Evolutionary conservation across 129 eudicot genomes (phyloP).

Genomic region (Lactuca saligna): DNA sequence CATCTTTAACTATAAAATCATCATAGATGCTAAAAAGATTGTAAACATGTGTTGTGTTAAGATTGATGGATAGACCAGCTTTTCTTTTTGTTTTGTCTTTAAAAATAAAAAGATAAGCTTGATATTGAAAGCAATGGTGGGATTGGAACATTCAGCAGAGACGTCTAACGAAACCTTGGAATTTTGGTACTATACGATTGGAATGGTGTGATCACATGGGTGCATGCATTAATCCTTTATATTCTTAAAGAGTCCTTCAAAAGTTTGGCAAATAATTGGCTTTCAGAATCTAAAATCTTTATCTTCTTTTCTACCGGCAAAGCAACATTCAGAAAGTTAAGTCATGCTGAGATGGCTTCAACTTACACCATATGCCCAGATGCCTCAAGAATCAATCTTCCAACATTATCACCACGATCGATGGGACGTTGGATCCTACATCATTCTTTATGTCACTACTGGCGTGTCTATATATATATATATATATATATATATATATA

Average conservation of each 20-base stretch:
- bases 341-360: slow-evolving; percentile 25
- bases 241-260: slow-evolving; percentile 14
- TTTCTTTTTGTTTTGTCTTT: not conserved
- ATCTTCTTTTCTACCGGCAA: slow-evolving; percentile 21
- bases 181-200: not conserved
- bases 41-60: slow-evolving; percentile 2
- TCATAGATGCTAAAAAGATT: not conserved
- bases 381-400: slow-evolving; percentile 22
- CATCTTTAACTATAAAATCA: not conserved
- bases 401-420: slow-evolving; percentile 7
- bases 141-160: not conserved
- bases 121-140: slow-evolving; percentile 8
- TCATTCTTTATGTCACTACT: slow-evolving; percentile 13
- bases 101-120: not conserved
- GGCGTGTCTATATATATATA: too few relatives aligned
- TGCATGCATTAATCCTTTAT: slow-evolving; percentile 8
- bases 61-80: not conserved
- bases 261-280: slow-evolving; percentile 20
- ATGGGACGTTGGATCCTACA: slow-evolving; percentile 19
- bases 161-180: not conserved
- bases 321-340: slow-evolving; percentile 19
- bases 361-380: slow-evolving; percentile 1
- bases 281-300: slow-evolving; percentile 19
- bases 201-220: slow-evolving; percentile 24
- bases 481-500: too few relatives aligned